Evolutionary conservation across 495 filamentous ascomycete species (phyloP).

Genomic region (Lophium mytilinum): DNA sequence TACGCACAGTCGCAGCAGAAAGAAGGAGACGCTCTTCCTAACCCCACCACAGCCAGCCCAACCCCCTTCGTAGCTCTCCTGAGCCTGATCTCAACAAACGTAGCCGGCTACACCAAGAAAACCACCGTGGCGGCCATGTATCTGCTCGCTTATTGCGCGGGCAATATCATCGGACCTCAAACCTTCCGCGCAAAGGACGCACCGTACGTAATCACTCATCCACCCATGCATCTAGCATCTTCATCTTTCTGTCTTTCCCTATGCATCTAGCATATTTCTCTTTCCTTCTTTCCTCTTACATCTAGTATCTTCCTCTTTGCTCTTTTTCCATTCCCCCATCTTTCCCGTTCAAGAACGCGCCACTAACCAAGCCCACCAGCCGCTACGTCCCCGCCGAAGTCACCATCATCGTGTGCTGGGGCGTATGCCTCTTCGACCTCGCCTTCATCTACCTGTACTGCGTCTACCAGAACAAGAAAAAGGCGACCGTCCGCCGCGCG

Average conservation of each 20-base stretch:
- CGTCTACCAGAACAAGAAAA: constrained; percentile 50
- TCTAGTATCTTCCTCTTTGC: too few relatives aligned
- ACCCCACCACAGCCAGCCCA: constrained; percentile 32
- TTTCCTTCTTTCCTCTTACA: too few relatives aligned
- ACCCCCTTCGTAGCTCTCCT: constrained; percentile 52
- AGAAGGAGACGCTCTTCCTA: neutral
- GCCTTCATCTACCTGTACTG: constrained; percentile 58
- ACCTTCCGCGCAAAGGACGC: constrained; percentile 49
- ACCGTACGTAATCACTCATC: neutral
- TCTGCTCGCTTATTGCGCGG: constrained; percentile 57
- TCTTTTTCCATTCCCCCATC: too few relatives aligned
- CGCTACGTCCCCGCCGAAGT: constrained; percentile 61
- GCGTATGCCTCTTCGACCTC: constrained; percentile 47
- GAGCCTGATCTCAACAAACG: constrained; percentile 55
- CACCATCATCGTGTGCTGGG: constrained; percentile 58
- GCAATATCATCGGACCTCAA: constrained; percentile 52
- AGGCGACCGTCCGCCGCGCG: constrained; percentile 43
- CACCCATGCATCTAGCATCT: neutral
- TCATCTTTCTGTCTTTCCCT: too few relatives aligned
- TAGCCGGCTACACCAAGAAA: constrained; percentile 69
- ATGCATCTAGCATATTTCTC: too few relatives aligned
- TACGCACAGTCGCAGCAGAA: neutral
- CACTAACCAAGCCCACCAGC: too few relatives aligned
- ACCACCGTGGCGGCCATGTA: constrained; percentile 64
- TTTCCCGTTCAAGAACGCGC: too few relatives aligned